Evolutionary conservation across 495 filamentous ascomycete species (phyloP).

Genomic region (Neurospora sp.): DNA sequence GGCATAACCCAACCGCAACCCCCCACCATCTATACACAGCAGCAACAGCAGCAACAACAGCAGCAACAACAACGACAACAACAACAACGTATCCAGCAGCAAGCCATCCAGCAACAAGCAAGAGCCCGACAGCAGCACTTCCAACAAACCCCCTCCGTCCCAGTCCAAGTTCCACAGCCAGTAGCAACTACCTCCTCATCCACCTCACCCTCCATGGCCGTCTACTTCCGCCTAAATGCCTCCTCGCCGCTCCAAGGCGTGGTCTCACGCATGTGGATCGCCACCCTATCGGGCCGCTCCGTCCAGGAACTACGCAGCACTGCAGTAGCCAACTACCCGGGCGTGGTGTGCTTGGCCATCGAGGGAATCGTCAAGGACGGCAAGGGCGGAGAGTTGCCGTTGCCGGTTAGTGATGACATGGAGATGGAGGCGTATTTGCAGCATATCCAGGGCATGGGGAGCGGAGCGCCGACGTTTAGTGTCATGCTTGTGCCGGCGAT

Average conservation of each 20-base stretch:
- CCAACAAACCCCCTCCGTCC: background rate
- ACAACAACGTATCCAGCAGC: background rate
- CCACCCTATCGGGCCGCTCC: constrained; percentile 43
- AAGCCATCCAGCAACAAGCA: background rate
- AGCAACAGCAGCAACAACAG: constrained; percentile 1
- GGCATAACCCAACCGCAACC: background rate
- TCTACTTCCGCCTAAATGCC: constrained; percentile 55
- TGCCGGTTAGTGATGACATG: background rate
- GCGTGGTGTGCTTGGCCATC: constrained; percentile 43
- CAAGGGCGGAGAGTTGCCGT: background rate
- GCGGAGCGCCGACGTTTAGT: constrained; percentile 54
- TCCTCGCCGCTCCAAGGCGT: constrained; percentile 36
- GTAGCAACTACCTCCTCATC: background rate
- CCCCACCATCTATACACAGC: background rate
- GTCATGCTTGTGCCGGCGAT: constrained; percentile 25
- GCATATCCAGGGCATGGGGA: constrained; percentile 43
- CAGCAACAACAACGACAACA: constrained; percentile 2
- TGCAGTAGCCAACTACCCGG: constrained; percentile 46
- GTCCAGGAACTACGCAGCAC: constrained; percentile 45
- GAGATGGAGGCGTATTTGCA: constrained; percentile 7
- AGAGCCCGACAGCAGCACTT: background rate
- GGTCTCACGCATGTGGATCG: constrained; percentile 48
- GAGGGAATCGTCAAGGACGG: constrained; percentile 54
- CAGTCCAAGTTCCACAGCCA: background rate
- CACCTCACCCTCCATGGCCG: constrained; percentile 29